phyloP scores from a whole-genome alignment of 331 rosid species.

The Quercus phellos region DNA sequence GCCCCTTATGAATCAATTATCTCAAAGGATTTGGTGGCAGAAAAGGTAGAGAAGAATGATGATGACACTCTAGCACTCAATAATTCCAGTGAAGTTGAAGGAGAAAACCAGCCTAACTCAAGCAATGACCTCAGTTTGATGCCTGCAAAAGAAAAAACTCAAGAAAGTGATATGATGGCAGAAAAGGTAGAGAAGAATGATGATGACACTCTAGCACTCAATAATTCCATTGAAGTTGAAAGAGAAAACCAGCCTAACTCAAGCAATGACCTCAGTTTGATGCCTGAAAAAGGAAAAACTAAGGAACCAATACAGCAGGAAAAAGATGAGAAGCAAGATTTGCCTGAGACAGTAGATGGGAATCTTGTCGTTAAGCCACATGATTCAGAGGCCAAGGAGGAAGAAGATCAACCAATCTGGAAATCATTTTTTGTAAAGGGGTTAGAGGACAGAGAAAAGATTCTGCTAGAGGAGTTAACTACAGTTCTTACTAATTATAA shows the following conservation, averaged over 20 bases:
- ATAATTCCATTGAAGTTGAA: constrained; percentile 16
- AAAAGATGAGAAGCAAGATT: constrained; percentile 19
- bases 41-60: constrained; percentile 30
- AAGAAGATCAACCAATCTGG: constrained; percentile 53
- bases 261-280: not conserved
- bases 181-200: constrained; percentile 32
- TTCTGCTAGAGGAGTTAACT: constrained; percentile 63
- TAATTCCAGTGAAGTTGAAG: constrained; percentile 20
- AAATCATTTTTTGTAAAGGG: constrained; percentile 48
- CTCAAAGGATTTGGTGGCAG: constrained; percentile 12
- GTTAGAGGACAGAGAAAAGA: constrained; percentile 66
- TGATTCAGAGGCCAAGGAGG: constrained; percentile 29
- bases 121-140: not conserved
- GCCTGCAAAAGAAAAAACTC: not conserved
- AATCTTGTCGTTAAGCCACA: constrained; percentile 28
- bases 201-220: not conserved
- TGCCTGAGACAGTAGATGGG: constrained; percentile 19
- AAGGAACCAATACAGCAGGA: constrained; percentile 27
- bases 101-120: constrained; percentile 12
- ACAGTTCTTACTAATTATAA: constrained; percentile 65
- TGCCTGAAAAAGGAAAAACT: not conserved
- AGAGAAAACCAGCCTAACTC: constrained; percentile 16
- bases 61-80: not conserved
- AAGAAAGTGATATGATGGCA: constrained; percentile 3
- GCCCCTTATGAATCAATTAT: constrained; percentile 3